A percentile compares a stretch with the other conserved stretches of the same genome.
These are phyloP conservation scores for Sporothrix protearum DNA, from an alignment of 2,329 filamentous ascomycete species.

Conservation along the genomic window DNA sequence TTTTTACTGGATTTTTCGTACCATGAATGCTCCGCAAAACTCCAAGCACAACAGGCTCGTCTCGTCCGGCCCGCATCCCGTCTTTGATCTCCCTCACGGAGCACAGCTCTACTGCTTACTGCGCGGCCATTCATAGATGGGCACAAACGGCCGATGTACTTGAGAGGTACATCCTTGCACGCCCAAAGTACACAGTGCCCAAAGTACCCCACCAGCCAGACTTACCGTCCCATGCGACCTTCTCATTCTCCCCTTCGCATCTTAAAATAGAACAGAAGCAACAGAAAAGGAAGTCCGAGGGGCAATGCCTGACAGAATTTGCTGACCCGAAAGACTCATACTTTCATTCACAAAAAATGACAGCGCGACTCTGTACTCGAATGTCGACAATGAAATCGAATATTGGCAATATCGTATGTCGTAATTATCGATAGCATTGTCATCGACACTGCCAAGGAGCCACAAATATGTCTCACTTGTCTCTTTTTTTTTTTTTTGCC, in stretches of 20 bases:
- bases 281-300: neutral
- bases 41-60: neutral
- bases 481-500: no score
- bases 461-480: neutral
- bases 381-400: neutral
- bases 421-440: neutral
- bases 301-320: neutral
- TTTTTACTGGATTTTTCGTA: neutral
- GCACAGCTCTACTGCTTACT: neutral
- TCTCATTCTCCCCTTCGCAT: neutral
- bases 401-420: neutral
- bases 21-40: neutral
- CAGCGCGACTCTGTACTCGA: no score
- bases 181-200: neutral
- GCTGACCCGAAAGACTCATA: neutral
- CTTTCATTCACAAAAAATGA: neutral
- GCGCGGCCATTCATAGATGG: neutral
- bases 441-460: neutral
- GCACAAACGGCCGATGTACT: neutral
- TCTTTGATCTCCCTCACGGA: neutral
- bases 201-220: neutral
- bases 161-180: neutral
- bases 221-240: neutral
- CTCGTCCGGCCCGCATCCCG: neutral
- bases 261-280: neutral